phyloP scores from a whole-genome alignment of 1,284 basidiomycete genomes.

The Ceratobasidium sp. region DNA sequence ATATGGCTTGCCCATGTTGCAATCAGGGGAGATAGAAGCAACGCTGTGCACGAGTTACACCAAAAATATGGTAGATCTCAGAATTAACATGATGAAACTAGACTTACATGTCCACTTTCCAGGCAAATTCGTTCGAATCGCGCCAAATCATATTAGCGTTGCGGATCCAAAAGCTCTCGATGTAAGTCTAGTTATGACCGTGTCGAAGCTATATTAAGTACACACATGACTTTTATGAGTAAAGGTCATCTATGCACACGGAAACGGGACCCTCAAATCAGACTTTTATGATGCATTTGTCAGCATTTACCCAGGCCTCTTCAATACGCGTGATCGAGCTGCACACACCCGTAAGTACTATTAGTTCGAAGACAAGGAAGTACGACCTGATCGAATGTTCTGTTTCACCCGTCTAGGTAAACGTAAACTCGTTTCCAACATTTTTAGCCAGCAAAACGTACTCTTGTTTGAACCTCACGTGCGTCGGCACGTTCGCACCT shows the following conservation, averaged over 20 bases:
- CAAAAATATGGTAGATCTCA: constrained; percentile 67
- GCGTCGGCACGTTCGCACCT: background rate
- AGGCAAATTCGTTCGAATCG: constrained; percentile 84
- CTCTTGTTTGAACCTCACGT: background rate
- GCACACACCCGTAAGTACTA: background rate
- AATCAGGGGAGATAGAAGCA: constrained; percentile 74
- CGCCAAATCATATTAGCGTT: constrained; percentile 85
- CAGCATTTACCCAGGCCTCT: background rate
- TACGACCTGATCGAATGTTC: background rate
- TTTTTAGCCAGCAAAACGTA: background rate
- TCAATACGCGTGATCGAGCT: background rate
- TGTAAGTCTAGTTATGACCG: background rate
- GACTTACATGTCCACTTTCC: background rate
- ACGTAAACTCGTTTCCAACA: background rate
- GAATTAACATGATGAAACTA: constrained; percentile 1
- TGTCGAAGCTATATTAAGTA: background rate
- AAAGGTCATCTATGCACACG: background rate
- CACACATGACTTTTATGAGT: background rate
- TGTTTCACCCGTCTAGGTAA: constrained; percentile 43
- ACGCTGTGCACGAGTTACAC: constrained; percentile 78
- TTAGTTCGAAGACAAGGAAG: background rate
- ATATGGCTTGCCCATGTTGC: constrained; percentile 75
- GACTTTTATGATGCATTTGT: constrained; percentile 3
- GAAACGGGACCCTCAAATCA: background rate
- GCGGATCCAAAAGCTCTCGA: constrained; percentile 71